Evolutionary conservation across 2,329 filamentous ascomycete genomes (phyloP).

Genomic region (Colletotrichum trifolii): DNA sequence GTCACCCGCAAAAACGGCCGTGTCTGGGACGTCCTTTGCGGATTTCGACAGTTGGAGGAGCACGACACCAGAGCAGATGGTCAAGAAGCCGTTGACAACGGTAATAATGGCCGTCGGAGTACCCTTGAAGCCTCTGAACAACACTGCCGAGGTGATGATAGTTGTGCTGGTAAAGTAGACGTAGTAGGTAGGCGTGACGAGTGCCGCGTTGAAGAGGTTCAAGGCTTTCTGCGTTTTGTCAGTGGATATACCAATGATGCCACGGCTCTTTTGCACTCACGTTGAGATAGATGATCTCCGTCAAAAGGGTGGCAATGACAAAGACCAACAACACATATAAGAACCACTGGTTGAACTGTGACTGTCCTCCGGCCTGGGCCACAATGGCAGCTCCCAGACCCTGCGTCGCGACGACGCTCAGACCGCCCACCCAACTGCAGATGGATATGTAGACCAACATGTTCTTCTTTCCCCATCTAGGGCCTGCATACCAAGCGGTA

Average conservation of each 20-base stretch:
- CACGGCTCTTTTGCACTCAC: constrained; percentile 65
- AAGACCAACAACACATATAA: constrained; percentile 92
- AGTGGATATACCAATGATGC: constrained; percentile 41
- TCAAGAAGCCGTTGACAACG: constrained; percentile 91
- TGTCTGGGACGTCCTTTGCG: constrained; percentile 94
- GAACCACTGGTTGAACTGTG: constrained; percentile 98
- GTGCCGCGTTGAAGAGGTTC: constrained; percentile 94
- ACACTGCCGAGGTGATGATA: constrained; percentile 90
- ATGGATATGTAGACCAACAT: constrained; percentile 98
- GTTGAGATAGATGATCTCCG: constrained; percentile 95
- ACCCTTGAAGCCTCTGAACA: constrained; percentile 95
- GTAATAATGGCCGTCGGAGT: constrained; percentile 83
- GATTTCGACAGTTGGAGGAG: constrained; percentile 97
- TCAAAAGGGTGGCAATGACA: constrained; percentile 87
- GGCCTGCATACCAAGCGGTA: constrained; percentile 83
- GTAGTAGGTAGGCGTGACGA: constrained; percentile 98
- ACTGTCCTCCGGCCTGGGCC: constrained; percentile 81
- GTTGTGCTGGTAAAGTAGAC: constrained; percentile 98
- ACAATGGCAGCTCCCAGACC: constrained; percentile 92
- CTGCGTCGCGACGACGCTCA: constrained; percentile 95
- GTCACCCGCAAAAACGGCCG: constrained; percentile 91
- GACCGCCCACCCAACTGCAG: constrained; percentile 91
- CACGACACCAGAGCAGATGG: constrained; percentile 93
- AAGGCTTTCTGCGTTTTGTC: constrained; percentile 85
- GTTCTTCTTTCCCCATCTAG: constrained; percentile 92